phyloP scores from a whole-genome alignment of 768 basidiomycete species.

The Coprinellus micaceus region DNA sequence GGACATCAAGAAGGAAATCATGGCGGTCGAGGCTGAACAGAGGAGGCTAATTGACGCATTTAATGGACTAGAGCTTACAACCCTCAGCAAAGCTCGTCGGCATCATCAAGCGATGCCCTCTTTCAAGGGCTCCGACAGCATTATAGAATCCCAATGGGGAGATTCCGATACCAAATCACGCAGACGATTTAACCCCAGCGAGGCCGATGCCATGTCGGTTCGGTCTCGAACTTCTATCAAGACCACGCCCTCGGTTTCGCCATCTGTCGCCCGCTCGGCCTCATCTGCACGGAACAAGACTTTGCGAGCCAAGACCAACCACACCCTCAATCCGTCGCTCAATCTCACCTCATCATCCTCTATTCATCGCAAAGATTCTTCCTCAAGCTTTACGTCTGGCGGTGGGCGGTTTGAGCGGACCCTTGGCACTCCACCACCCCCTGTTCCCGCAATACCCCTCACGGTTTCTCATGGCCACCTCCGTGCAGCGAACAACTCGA shows the following conservation, averaged over 20 bases:
- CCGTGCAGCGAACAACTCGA: slow-evolving; percentile 34
- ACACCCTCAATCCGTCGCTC: slow-evolving; percentile 21
- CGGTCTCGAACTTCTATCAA: slow-evolving; percentile 49
- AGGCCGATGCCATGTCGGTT: slow-evolving; percentile 50
- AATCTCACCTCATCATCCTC: slow-evolving; percentile 22
- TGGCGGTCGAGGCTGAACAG: slow-evolving; percentile 66
- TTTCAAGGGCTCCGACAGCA: slow-evolving; percentile 20
- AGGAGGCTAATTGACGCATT: slow-evolving; percentile 74
- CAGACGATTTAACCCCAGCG: slow-evolving; percentile 34
- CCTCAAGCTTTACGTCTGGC: slow-evolving; percentile 57
- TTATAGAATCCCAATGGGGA: slow-evolving; percentile 32
- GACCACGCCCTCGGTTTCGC: slow-evolving; percentile 43
- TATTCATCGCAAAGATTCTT: slow-evolving; percentile 54
- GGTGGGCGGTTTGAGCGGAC: slow-evolving; percentile 20
- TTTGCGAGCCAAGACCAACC: slow-evolving; percentile 31
- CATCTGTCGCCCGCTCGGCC: slow-evolving; percentile 44
- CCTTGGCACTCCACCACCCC: slow-evolving; percentile 23
- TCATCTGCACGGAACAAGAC: slow-evolving; percentile 33
- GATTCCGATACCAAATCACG: slow-evolving; percentile 34
- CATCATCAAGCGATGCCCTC: slow-evolving; percentile 19
- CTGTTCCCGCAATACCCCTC: slow-evolving; percentile 32
- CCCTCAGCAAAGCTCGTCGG: slow-evolving; percentile 50
- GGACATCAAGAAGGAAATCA: slow-evolving; percentile 64
- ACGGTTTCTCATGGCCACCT: slow-evolving; percentile 28
- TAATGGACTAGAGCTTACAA: slow-evolving; percentile 70